Conservation (phyloP, 2,329 filamentous ascomycete species). For the Xylaria digitata region DNA sequence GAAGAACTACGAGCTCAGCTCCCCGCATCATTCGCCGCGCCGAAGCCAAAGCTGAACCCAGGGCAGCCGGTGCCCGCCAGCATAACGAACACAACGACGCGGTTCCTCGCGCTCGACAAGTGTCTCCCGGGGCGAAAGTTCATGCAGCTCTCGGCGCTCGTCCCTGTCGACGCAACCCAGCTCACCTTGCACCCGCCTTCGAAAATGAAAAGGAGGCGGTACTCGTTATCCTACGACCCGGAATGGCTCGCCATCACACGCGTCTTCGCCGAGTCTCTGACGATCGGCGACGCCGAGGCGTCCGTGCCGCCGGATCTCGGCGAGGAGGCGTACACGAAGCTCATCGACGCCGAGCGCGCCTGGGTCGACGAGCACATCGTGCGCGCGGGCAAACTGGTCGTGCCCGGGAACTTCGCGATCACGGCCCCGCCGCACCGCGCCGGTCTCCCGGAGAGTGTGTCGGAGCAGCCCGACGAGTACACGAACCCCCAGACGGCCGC, state of each 20-base stretch:
- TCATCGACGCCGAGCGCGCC: constrained; percentile 75
- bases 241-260: constrained; percentile 97
- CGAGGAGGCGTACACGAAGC: constrained; percentile 72
- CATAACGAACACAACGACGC: constrained; percentile 82
- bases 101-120: constrained; percentile 93
- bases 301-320: constrained; percentile 70
- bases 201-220: constrained; percentile 52
- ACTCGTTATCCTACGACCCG: constrained; percentile 81
- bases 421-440: constrained; percentile 79
- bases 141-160: constrained; percentile 79
- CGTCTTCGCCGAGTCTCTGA: constrained; percentile 75
- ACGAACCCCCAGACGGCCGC: constrained; percentile 85
- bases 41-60: constrained; percentile 53
- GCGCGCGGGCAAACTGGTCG: constrained; percentile 66
- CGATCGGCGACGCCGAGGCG: constrained; percentile 69
- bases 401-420: constrained; percentile 81
- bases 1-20: constrained; percentile 77
- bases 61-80: constrained; percentile 74
- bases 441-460: constrained; percentile 65
- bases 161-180: constrained; percentile 56
- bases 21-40: constrained; percentile 76
- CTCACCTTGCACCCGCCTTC: constrained; percentile 39
- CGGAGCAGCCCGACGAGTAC: constrained; percentile 80
- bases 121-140: constrained; percentile 84
- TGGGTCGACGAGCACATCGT: constrained; percentile 88